Base-by-base conservation (phyloP, 257 asterid species). In the Lycium ferocissimum region DNA sequence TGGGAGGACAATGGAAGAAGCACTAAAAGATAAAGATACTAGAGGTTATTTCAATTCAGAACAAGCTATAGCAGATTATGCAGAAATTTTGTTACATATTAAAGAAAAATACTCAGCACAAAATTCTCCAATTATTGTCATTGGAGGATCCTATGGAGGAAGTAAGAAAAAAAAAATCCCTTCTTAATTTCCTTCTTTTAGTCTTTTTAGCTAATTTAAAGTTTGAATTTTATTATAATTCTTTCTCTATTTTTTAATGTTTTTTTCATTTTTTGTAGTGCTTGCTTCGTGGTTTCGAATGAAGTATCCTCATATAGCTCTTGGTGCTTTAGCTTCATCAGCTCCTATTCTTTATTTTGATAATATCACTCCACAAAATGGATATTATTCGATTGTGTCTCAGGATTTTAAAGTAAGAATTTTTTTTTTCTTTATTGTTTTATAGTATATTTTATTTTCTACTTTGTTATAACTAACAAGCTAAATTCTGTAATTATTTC, bases 81-180 rank as follows among this genome's bases (percentile, higher is more conserved):
- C 97, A 20, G 91, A 92, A 65, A 84, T 95, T 10, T 58, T 94
- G 78, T 9, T 93, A 53, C 90, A 95, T 58, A 69, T 95, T 6
- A 95, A 90, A 88, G 6, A 88, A 15, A 20, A 84, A 67, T 87
- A 88, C 9, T 87, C 90, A 1, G 97, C 97, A 1, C 87, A 90
- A 0, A 3, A 88, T 78, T 91, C 98, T 85, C 97, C 98, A 5
- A 78, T 95, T 65, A 92, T 94, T 67, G 95, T 95, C 47, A 7
- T 92, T 61, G 98, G 97, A 20, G 98, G 92, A 80, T 94, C 98
- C 2, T 94, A 94, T 13, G 97, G 97, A 45, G 98, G 98, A 92
- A 94, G 98, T 93, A 61, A 80, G 93, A 17, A 35, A 45, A 26
- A 26, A 26, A 26, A 26, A 26, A 26, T 26, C 33, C 33, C 10